Percentiles rank a stretch among this genome's conserved stretches.
Conservation (phyloP, 441 rosid species). For the Breynia disticha region DNA sequence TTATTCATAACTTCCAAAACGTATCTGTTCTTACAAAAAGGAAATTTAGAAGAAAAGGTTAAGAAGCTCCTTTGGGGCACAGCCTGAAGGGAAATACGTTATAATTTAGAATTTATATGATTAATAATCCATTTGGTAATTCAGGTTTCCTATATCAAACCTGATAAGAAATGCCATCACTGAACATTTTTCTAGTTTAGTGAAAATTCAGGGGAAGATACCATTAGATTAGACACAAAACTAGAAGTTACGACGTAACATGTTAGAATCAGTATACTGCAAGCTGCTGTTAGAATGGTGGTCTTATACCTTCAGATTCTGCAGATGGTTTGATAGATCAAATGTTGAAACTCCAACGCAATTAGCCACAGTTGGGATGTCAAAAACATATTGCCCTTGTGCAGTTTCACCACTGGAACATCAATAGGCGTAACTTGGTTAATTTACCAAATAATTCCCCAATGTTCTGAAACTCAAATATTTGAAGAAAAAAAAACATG, state of each 20-base stretch:
- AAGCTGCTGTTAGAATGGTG: neutral
- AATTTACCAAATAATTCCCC: neutral
- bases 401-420: constrained; percentile 61
- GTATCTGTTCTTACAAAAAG: no score
- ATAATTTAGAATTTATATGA: no score
- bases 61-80: no score
- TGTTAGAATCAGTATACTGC: neutral
- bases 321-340: constrained; percentile 53
- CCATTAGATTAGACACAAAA: neutral
- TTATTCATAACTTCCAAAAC: neutral
- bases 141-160: no score
- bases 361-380: constrained; percentile 71
- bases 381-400: constrained; percentile 70
- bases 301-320: constrained; percentile 54
- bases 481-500: no score
- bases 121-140: no score
- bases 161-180: neutral
- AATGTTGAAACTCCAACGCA: constrained; percentile 41
- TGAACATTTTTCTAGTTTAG: neutral
- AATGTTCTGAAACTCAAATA: constrained; percentile 3
- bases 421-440: constrained; percentile 12
- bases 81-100: neutral
- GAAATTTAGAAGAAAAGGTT: neutral
- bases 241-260: neutral
- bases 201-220: neutral